Base-by-base conservation (phyloP, 2,329 filamentous ascomycete species). In the Xylariales sp. region DNA sequence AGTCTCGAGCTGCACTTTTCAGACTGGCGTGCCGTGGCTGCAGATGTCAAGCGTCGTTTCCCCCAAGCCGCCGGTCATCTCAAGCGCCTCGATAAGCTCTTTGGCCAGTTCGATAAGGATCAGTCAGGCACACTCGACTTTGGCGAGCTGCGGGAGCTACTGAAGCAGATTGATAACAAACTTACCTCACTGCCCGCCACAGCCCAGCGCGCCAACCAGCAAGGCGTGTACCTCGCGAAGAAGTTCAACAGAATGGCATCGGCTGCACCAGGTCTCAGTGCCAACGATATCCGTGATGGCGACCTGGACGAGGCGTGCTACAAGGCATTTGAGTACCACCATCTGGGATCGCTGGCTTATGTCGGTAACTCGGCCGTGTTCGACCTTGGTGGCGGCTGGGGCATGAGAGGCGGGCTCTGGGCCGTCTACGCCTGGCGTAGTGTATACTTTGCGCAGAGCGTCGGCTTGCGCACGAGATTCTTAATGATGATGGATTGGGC, bases 401-500 rank as follows among this genome's bases (percentile, higher is more conserved):
- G 74, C 51, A 66, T 93, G 40, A 80, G 80, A 2, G 93, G 93
- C 35, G 93, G 93, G 0, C 63, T 98, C 31, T 76, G 94, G 74
- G 93, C 90, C 0, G 91, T 97, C 33, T 98, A 98, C 61, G 78
- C 95, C 23, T 98, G 93, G 93, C 74, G 93, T 45, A 90, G 88
- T 47, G 84, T 96, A 12, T 98, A 98, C 65, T 98, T 98, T 68
- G 89, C 93, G 11, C 88, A 98, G 71, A 95, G 88, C 56, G 93
- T 98, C 33, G 96, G 90, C 62, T 75, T 97, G 42, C 73, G 93
- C 50, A 98, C 93, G 18, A 78, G 91, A 45, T 78, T 88, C 47
- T 65, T 98, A 55, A 72, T 98, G 63, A 89, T 89, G 14, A 96
- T 98, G 93, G 93, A 98, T 61, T 98, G 93, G 93, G 83, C 81